A percentile compares a stretch with the other conserved stretches of the same genome.
phyloP scores from a whole-genome alignment of 2,329 filamentous ascomycete genomes.

The Escovopsis sp. region DNA sequence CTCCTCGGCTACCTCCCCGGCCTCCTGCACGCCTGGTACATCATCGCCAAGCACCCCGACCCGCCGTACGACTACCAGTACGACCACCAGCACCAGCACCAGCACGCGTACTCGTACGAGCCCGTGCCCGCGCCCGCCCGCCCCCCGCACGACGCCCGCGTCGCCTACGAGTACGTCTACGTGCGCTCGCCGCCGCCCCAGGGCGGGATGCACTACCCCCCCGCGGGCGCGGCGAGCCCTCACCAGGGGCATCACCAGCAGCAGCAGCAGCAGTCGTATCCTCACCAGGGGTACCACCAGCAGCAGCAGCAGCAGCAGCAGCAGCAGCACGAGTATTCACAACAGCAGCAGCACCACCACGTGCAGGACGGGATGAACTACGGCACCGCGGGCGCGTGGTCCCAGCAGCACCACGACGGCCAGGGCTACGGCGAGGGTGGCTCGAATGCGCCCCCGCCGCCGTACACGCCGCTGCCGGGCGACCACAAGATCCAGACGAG shows the following conservation, averaged over 20 bases:
- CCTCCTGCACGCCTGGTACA: conserved; percentile 93
- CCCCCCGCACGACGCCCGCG: conserved; percentile 28
- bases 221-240: conserved; percentile 13
- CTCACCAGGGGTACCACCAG: conserved; percentile 10
- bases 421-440: conserved; percentile 26
- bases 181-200: conserved; percentile 19
- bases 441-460: conserved; percentile 40
- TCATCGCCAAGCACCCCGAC: conserved; percentile 83
- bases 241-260: conserved; percentile 25
- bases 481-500: conserved; percentile 74
- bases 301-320: conserved; percentile 6
- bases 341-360: too few species aligned
- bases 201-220: conserved; percentile 10
- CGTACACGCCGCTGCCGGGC: conserved; percentile 74
- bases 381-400: conserved; percentile 18
- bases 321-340: not conserved
- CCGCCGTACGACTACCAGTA: conserved; percentile 53
- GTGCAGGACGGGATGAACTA: conserved; percentile 26
- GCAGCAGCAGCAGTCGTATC: conserved; percentile 16
- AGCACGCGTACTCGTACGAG: conserved; percentile 21
- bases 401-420: conserved; percentile 9
- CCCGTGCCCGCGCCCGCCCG: too few species aligned
- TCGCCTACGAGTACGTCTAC: conserved; percentile 66
- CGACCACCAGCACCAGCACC: conserved; percentile 25
- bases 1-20: conserved; percentile 68